phyloP scores from a whole-genome alignment of 169 alveolate genomes.

The Plasmodium gallinaceum region DNA sequence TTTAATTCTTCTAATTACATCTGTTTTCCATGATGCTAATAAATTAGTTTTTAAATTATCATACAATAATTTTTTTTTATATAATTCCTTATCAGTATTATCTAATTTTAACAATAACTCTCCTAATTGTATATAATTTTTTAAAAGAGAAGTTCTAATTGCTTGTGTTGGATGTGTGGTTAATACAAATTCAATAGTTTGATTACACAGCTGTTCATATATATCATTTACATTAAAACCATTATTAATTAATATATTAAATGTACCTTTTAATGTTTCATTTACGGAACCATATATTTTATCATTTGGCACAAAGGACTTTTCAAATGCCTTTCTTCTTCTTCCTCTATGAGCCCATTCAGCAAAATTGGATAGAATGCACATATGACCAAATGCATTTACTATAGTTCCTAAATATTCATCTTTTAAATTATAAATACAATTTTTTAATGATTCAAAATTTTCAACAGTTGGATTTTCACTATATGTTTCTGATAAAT shows the following conservation, averaged over 20 bases:
- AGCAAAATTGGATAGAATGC: slow-evolving; percentile 81
- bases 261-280: slow-evolving; percentile 76
- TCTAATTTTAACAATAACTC: slow-evolving; percentile 84
- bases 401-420: slow-evolving; percentile 77
- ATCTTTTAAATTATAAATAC: slow-evolving; percentile 46
- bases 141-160: slow-evolving; percentile 82
- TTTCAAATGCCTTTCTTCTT: slow-evolving; percentile 80
- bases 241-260: slow-evolving; percentile 68
- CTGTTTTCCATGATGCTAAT: slow-evolving; percentile 85
- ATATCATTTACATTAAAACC: slow-evolving; percentile 78
- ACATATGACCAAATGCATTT: slow-evolving; percentile 81
- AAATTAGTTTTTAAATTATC: slow-evolving; percentile 80
- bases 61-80: slow-evolving; percentile 78
- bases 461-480: slow-evolving; percentile 70
- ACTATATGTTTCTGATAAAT: slow-evolving; percentile 56
- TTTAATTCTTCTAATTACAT: slow-evolving; percentile 84
- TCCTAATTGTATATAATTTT: slow-evolving; percentile 80
- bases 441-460: slow-evolving; percentile 27
- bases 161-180: slow-evolving; percentile 90
- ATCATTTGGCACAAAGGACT: slow-evolving; percentile 64
- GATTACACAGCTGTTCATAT: slow-evolving; percentile 78
- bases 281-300: slow-evolving; percentile 68
- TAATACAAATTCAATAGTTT: slow-evolving; percentile 84
- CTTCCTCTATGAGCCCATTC: slow-evolving; percentile 86
- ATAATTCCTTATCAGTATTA: slow-evolving; percentile 79